phyloP scores from a whole-genome alignment of 176 grass and related monocot genomes.

The Cenchrus americanus region DNA sequence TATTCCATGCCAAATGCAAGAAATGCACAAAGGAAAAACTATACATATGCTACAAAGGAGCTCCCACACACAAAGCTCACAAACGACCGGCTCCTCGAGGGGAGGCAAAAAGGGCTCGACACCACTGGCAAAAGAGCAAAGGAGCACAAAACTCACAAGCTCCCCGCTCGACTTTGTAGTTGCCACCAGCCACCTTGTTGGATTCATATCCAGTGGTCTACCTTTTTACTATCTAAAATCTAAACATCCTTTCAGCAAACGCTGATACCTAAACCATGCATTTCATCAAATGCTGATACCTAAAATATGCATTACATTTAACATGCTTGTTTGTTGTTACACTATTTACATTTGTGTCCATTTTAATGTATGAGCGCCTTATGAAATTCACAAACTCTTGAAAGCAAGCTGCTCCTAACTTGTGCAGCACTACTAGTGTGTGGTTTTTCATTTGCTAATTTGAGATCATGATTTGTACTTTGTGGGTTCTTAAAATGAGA shows the following conservation, averaged over 20 bases:
- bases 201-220: background rate
- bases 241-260: background rate
- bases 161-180: background rate
- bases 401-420: background rate
- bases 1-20: no score
- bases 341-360: background rate
- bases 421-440: background rate
- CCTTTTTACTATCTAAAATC: background rate
- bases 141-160: no score
- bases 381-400: background rate
- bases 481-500: background rate
- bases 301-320: background rate
- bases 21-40: no score
- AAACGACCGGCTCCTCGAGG: no score
- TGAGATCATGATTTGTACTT: no score
- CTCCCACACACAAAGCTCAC: no score
- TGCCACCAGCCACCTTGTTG: no score
- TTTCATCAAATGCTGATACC: background rate
- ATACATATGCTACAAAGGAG: no score
- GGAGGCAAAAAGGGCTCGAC: no score
- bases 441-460: conserved; percentile 13
- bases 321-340: background rate
- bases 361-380: background rate
- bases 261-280: background rate
- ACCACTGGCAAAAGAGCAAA: no score